These are phyloP conservation scores for Tetrahymena elliotti DNA, from an alignment of 73 alveolate genomes.

Conservation along the genomic window DNA sequence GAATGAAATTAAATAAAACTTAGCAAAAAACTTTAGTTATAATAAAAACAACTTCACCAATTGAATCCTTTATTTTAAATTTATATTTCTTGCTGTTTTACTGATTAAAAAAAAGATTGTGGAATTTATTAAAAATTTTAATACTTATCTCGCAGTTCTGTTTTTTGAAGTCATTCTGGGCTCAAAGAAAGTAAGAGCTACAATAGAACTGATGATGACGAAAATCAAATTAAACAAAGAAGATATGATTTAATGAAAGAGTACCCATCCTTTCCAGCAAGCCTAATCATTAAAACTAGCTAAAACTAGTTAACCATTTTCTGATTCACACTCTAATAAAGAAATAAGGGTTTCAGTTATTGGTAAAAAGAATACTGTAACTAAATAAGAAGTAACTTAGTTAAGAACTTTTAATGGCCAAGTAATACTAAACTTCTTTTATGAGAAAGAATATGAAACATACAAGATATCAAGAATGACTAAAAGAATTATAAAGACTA, in stretches of 20 bases:
- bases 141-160: slow-evolving; percentile 30
- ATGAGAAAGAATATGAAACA: slow-evolving; percentile 48
- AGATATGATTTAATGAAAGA: slow-evolving; percentile 2
- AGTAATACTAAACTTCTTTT: slow-evolving; percentile 44
- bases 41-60: slow-evolving; percentile 24
- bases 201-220: slow-evolving; percentile 23
- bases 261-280: slow-evolving; percentile 36
- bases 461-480: slow-evolving; percentile 49
- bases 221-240: slow-evolving; percentile 7
- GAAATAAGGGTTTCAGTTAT: slow-evolving; percentile 28
- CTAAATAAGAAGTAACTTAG: slow-evolving; percentile 44
- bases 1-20: slow-evolving; percentile 19
- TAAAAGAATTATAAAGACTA: slow-evolving; percentile 38
- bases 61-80: neutral
- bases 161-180: slow-evolving; percentile 25
- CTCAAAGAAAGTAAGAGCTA: slow-evolving; percentile 32
- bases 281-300: neutral
- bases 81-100: neutral
- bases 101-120: neutral
- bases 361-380: slow-evolving; percentile 56
- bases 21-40: slow-evolving; percentile 19
- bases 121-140: neutral
- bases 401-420: slow-evolving; percentile 56
- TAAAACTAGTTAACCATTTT: neutral
- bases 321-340: slow-evolving; percentile 5